Evolutionary conservation across 345 rosid species (phyloP).

Genomic region (Camelina sativa): DNA sequence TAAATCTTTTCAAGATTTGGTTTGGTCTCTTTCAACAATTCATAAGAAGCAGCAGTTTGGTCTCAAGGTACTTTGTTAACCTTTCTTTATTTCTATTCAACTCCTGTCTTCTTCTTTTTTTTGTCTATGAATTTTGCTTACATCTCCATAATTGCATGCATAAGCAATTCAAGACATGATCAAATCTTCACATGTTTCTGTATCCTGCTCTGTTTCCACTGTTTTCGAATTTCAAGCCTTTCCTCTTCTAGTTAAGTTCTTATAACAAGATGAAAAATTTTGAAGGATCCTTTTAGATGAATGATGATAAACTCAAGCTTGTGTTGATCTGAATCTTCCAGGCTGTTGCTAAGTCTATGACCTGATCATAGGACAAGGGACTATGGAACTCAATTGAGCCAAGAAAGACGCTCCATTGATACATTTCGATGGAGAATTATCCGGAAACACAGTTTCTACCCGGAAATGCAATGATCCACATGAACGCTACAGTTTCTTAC

Average conservation of each 20-base stretch:
- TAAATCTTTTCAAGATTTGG: conserved; percentile 46
- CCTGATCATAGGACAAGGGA: conserved; percentile 48
- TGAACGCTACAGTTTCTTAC: conserved; percentile 40
- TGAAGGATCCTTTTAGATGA: background rate
- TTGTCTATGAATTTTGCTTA: conserved; percentile 19
- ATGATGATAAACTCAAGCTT: conserved; percentile 29
- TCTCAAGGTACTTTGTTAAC: conserved; percentile 56
- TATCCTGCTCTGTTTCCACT: conserved; percentile 21
- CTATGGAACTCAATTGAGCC: conserved; percentile 47
- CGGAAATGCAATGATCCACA: conserved; percentile 33
- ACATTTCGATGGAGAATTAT: conserved; percentile 37
- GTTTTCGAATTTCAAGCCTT: background rate
- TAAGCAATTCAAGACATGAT: conserved; percentile 7
- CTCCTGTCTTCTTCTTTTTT: background rate
- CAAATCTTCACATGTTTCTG: conserved; percentile 28
- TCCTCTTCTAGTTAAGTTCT: conserved; percentile 2
- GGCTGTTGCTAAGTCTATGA: conserved; percentile 5
- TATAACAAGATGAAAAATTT: background rate
- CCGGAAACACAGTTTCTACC: conserved; percentile 17
- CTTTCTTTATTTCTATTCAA: conserved; percentile 28
- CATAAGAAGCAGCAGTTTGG: conserved; percentile 45
- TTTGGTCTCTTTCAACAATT: conserved; percentile 52
- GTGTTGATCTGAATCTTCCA: conserved; percentile 16
- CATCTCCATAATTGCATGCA: conserved; percentile 38
- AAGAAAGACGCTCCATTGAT: conserved; percentile 52